A percentile compares a stretch with the other conserved stretches of the same genome.
Conservation (phyloP, 345 rosid genomes). For the Hibiscus tridactylites region DNA sequence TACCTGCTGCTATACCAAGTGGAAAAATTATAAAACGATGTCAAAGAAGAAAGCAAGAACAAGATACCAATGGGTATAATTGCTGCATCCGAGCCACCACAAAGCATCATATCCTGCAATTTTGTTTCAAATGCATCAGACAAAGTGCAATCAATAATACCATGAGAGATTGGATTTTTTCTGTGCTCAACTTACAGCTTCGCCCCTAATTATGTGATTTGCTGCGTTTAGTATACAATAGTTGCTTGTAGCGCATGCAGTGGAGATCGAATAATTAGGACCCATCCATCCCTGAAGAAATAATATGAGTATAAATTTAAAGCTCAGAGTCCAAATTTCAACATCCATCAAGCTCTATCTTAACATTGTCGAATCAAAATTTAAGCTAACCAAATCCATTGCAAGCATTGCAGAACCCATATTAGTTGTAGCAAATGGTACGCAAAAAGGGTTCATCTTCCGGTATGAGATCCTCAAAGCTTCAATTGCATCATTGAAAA, state of each 20-base stretch:
- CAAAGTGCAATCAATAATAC: slow-evolving; percentile 2
- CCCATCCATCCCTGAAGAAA: slow-evolving; percentile 95
- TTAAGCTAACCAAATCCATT: slow-evolving; percentile 73
- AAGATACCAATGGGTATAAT: slow-evolving; percentile 78
- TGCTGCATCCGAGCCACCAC: slow-evolving; percentile 91
- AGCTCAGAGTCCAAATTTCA: slow-evolving; percentile 11
- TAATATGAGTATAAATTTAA: slow-evolving; percentile 8
- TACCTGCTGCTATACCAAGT: neutral
- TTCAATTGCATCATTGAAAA: slow-evolving; percentile 86
- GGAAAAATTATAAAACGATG: slow-evolving; percentile 9
- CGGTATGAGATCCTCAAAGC: slow-evolving; percentile 78
- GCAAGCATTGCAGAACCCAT: slow-evolving; percentile 99
- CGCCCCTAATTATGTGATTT: slow-evolving; percentile 88
- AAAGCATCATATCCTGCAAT: slow-evolving; percentile 85
- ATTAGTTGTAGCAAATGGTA: slow-evolving; percentile 93
- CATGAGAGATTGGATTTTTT: neutral
- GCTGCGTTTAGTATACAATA: slow-evolving; percentile 89
- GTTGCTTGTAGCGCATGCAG: slow-evolving; percentile 96
- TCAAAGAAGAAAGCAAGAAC: slow-evolving; percentile 14
- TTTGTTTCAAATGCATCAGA: slow-evolving; percentile 16
- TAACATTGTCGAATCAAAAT: slow-evolving; percentile 11
- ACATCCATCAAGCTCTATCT: neutral
- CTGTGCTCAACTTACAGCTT: slow-evolving; percentile 65
- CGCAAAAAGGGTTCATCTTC: slow-evolving; percentile 95
- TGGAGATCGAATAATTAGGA: slow-evolving; percentile 94